Base-by-base conservation (phyloP, 164 flowering plant species). In the Kalanchoe fedtschenkoi region DNA sequence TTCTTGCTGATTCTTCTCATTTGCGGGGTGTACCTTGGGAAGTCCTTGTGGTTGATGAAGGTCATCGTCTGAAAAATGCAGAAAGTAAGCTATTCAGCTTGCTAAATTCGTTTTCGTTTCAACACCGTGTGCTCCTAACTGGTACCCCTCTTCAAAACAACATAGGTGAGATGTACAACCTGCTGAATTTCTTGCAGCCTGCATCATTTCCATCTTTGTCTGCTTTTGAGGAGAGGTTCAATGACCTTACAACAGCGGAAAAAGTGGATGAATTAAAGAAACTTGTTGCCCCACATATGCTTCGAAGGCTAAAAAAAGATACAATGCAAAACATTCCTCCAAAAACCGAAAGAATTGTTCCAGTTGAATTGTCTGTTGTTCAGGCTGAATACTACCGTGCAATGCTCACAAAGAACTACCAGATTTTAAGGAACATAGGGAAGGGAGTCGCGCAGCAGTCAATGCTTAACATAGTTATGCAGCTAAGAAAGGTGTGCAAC, bases 341-440 rank as follows among this genome's bases (percentile, higher is more conserved):
- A 7, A 95, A 95, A 74, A 89, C 89, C 3, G 99, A 95, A 73
- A 69, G 92, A 62, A 83, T 89, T 81, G 99, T 95, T 69, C 99
- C 99, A 62, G 96, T 95, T 64, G 99, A 95, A 77, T 68, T 95
- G 74, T 86, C 99, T 11, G 86, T 96, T 62, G 86, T 95, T 60
- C 99, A 95, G 67, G 97, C 99, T 39, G 99, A 95, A 75, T 95
- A 89, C 71, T 95, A 95, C 70, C 97, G 99, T 47, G 99, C 99
- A 64, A 91, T 95, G 93, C 86, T 95, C 4, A 95, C 99, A 54
- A 95, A 95, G 72, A 91, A 95, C 68, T 95, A 95, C 75, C 97
- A 95, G 75, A 62, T 95, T 34, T 71, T 95, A 42, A 78, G 99
- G 32, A 95, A 95, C 61, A 78, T 87, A 22, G 97, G 99, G 33